Evolutionary conservation across 1,284 basidiomycete species (phyloP).

Genomic region (Spongispora temasekensis): DNA sequence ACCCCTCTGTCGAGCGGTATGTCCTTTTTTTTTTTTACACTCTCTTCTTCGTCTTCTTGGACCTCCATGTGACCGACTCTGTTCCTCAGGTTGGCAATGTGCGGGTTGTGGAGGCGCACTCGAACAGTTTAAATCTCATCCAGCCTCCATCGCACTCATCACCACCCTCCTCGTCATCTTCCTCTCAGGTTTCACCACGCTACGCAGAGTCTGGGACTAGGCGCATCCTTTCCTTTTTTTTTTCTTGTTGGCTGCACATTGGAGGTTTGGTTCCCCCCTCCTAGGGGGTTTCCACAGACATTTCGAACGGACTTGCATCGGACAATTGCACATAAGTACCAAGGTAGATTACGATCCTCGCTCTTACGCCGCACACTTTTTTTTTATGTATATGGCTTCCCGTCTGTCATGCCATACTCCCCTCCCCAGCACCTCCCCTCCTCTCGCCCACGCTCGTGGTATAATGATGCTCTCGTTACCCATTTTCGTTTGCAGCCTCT

Average conservation of each 20-base stretch:
- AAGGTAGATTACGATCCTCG: constrained; percentile 27
- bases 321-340: constrained; percentile 33
- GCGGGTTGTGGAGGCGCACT: constrained; percentile 61
- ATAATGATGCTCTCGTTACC: constrained; percentile 25
- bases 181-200: constrained; percentile 60
- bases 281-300: constrained; percentile 25
- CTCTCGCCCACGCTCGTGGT: constrained; percentile 17
- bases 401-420: constrained; percentile 14
- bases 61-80: constrained; percentile 6
- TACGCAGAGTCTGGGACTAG: constrained; percentile 33
- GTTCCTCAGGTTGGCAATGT: constrained; percentile 72
- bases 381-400: constrained; percentile 17
- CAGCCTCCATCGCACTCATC: constrained; percentile 64
- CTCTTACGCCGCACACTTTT: constrained; percentile 29
- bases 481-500: constrained; percentile 4
- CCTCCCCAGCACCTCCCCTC: too few species aligned
- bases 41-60: neutral
- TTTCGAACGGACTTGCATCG: constrained; percentile 30
- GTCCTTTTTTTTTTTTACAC: too few species aligned
- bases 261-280: constrained; percentile 10
- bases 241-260: neutral
- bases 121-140: constrained; percentile 53
- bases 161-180: constrained; percentile 73
- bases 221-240: constrained; percentile 2
- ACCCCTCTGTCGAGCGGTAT: constrained; percentile 70